Evolutionary conservation across 495 filamentous ascomycete genomes (phyloP), one percentile per base, ranked within the genome.

Genomic region (Neurospora cerealis): DNA sequence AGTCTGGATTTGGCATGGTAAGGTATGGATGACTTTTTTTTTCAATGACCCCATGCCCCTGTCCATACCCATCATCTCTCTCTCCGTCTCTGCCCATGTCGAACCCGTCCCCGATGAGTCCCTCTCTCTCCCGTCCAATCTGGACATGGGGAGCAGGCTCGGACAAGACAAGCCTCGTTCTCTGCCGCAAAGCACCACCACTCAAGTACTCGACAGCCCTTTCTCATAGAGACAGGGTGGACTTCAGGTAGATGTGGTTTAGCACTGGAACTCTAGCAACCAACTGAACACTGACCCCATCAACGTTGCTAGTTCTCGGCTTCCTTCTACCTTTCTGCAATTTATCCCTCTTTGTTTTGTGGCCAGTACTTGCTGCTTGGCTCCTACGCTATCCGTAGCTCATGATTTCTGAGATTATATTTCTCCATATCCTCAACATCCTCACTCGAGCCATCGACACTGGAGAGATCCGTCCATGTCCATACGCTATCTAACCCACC

Each of bases 1-100:
- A 34, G 42, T 69, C 15, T 44, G 41, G 40, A 46, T 40, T 71
- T 39, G 73, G 62, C 66, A 74, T 74, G 73, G 73, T 70, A 42
- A 46, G 69, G 54, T 70, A 42, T 70, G 69, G 54, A 32, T 32
- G 54, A 15, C 54, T 17, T 2, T 32, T 32, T 28, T 60, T 15
- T 15, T 11, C 11, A 62, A 32, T 62, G 48, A 24, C 48, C 48
- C 48, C 48, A 62, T 71, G 70, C 32, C 73, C 34, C 39, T 73
- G 73, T 40, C 46, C 73, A 74, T 72, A 24, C 28, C 46, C 73
- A 40, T 71, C 73, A 62, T 72, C 13, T 38, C 66, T 32, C 40
- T 60, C 34, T 71, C 69, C 28, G 48, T 60, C 48, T 32, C 54
- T 62, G 24, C 54, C 54, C 48, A 28, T 60, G 48, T 60, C 48